These are phyloP conservation scores for Coemansia sp. DNA, from an alignment of 192 early-diverging fungal species.

Conservation along the genomic window DNA sequence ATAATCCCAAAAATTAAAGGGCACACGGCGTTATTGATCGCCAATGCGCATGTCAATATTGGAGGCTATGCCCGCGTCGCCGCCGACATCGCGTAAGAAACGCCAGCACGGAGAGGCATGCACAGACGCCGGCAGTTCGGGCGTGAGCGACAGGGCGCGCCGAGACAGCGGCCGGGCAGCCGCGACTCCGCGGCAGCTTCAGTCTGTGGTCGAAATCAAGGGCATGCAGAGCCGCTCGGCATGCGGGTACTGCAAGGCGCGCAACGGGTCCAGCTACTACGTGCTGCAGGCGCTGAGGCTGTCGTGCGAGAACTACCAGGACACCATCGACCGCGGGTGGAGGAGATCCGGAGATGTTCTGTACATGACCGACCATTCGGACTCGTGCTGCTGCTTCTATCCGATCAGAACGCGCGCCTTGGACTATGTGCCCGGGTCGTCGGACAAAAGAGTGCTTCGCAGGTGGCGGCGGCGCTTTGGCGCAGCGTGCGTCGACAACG, in stretches of 20 bases:
- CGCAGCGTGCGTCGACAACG: neutral
- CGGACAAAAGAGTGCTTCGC: conserved; percentile 35
- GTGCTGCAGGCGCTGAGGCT: conserved; percentile 1
- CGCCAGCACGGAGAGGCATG: neutral
- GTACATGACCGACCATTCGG: conserved; percentile 55
- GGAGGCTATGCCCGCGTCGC: neutral
- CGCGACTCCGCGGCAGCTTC: neutral
- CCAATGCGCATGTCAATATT: neutral
- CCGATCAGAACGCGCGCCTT: conserved; percentile 34
- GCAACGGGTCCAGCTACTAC: conserved; percentile 15
- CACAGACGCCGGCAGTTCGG: neutral
- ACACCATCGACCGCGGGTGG: conserved; percentile 51
- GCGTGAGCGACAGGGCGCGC: neutral
- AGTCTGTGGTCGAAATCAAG: neutral
- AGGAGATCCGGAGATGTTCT: conserved; percentile 44
- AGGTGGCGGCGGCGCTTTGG: conserved; percentile 14
- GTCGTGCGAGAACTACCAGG: conserved; percentile 45
- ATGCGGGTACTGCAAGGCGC: conserved; percentile 41
- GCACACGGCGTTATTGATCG: neutral
- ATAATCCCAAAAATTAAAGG: neutral
- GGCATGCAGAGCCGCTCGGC: conserved; percentile 30
- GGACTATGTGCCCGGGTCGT: conserved; percentile 6
- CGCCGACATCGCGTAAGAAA: neutral
- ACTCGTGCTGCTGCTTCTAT: conserved; percentile 56
- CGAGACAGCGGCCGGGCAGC: neutral